Base-by-base conservation (phyloP, 2,329 filamentous ascomycete species). In the Madurella fahalii region DNA sequence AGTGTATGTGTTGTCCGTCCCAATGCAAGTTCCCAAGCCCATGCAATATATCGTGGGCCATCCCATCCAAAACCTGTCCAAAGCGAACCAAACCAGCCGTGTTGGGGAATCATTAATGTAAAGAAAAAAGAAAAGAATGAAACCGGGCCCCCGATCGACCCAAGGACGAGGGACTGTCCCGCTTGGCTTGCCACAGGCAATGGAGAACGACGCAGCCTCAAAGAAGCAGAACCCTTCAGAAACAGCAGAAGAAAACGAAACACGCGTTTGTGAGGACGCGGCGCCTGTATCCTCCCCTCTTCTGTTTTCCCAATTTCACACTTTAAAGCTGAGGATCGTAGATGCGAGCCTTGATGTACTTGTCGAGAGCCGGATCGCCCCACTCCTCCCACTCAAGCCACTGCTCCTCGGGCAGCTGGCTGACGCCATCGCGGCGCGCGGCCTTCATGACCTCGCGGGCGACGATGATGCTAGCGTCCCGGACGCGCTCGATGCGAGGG, bases 381-480 rank as follows among this genome's bases (percentile, higher is more conserved):
- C 83, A 85, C 71, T 86, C 83, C 71, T 86, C 83, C 82, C 86
- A 90, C 69, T 86, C 83, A 57, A 84, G 72, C 78, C 89, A 87
- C 68, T 87, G 79, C 59, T 80, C 79, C 60, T 92, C 87, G 49
- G 78, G 77, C 52, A 91, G 74, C 58, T 74, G 73, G 66, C 86
- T 86, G 48, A 96, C 88, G 58, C 88, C 87, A 64, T 90, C 90
- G 60, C 86, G 79, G 65, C 95, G 88, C 5, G 93, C 92, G 18
- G 90, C 86, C 70, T 94, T 92, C 80, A 97, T 96, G 63, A 96
- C 92, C 73, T 93, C 90, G 47, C 90, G 85, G 32, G 92, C 90
- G 31, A 97, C 92, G 46, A 89, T 72, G 56, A 96, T 80, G 68
- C 86, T 93, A 56, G 95, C 92, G 32, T 96, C 90, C 43, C 94